Percentiles rank a stretch among this genome's conserved stretches.
These are phyloP conservation scores for Balansia obtecta DNA, from an alignment of 2,329 filamentous ascomycete species.

Conservation along the genomic window DNA sequence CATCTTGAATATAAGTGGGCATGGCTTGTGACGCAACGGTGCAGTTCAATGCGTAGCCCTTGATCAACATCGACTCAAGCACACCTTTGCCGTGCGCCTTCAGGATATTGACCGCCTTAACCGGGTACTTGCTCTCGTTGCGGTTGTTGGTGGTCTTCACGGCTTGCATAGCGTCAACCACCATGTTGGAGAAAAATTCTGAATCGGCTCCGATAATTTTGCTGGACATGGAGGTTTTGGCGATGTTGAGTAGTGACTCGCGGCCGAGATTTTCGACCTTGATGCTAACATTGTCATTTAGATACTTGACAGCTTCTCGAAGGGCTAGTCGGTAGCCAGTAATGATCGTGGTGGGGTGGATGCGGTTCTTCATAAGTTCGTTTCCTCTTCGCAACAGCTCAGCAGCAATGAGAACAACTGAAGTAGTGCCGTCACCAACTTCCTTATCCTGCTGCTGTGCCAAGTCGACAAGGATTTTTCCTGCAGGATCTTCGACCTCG, in stretches of 20 bases:
- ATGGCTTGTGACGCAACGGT: constrained; percentile 97
- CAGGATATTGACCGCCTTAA: constrained; percentile 97
- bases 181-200: constrained; percentile 95
- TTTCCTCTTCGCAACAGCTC: constrained; percentile 89
- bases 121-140: constrained; percentile 88
- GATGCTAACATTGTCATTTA: constrained; percentile 95
- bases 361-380: constrained; percentile 98
- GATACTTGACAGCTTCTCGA: constrained; percentile 93
- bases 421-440: constrained; percentile 95
- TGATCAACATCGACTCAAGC: constrained; percentile 78
- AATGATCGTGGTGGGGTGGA: constrained; percentile 98
- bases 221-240: constrained; percentile 98
- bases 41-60: constrained; percentile 96
- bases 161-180: constrained; percentile 88
- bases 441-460: constrained; percentile 99
- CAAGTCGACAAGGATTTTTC: constrained; percentile 95
- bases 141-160: constrained; percentile 89
- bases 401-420: constrained; percentile 91
- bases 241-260: constrained; percentile 86
- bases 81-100: constrained; percentile 95
- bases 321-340: constrained; percentile 93
- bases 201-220: constrained; percentile 96
- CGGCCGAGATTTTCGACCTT: constrained; percentile 87
- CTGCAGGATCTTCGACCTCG: constrained; percentile 94
- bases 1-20: constrained; percentile 82